phyloP scores from a whole-genome alignment of 345 rosid genomes.

The Linum tenue region DNA sequence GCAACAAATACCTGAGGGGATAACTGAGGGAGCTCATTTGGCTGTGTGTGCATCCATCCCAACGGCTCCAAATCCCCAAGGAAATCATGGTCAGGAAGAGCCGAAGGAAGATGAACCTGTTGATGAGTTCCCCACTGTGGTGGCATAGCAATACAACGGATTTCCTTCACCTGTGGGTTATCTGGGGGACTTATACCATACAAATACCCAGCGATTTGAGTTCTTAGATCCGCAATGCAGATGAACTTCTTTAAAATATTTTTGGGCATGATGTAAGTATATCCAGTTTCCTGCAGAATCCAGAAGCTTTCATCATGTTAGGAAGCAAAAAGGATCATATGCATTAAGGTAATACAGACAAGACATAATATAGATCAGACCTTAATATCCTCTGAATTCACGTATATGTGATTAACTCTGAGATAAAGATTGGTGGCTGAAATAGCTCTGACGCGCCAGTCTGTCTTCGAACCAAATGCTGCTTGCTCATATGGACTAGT shows the following conservation, averaged over 20 bases:
- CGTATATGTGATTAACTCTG: constrained; percentile 87
- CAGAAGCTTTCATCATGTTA: constrained; percentile 9
- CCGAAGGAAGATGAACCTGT: constrained; percentile 67
- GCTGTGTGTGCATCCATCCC: constrained; percentile 99
- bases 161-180: constrained; percentile 93
- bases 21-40: constrained; percentile 93
- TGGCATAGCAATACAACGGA: constrained; percentile 81
- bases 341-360: not conserved
- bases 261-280: constrained; percentile 95
- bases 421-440: constrained; percentile 97
- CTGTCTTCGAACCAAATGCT: constrained; percentile 90
- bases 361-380: constrained; percentile 15
- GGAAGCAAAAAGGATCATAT: not conserved
- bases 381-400: constrained; percentile 94
- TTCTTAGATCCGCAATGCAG: constrained; percentile 86
- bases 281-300: constrained; percentile 73
- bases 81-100: constrained; percentile 94
- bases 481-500: constrained; percentile 94
- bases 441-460: constrained; percentile 99
- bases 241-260: constrained; percentile 92
- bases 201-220: constrained; percentile 90
- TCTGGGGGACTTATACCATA: constrained; percentile 97
- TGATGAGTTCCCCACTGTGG: constrained; percentile 96
- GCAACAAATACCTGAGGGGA: constrained; percentile 62
- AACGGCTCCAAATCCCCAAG: constrained; percentile 85